Evolutionary conservation across 805 yeast genomes (phyloP).

Genomic region (Saccharomycopsis fodiens): DNA sequence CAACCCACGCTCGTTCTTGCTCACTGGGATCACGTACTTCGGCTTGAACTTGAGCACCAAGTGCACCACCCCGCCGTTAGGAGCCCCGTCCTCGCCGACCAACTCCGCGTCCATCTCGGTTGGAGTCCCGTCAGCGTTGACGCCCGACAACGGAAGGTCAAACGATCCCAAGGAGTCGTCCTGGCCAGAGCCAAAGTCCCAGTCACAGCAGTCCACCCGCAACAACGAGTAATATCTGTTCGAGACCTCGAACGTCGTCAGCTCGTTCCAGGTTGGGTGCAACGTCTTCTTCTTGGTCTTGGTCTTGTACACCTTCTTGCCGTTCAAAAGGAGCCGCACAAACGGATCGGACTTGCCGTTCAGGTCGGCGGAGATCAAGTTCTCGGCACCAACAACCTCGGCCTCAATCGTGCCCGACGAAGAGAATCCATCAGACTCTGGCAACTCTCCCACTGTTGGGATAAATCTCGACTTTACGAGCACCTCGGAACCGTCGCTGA

Average conservation of each 20-base stretch:
- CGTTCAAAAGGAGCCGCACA: constrained; percentile 60
- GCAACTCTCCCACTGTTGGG: constrained; percentile 61
- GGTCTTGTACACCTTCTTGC: constrained; percentile 54
- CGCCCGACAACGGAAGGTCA: constrained; percentile 44
- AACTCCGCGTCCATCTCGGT: constrained; percentile 46
- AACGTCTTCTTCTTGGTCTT: constrained; percentile 80
- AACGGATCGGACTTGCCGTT: constrained; percentile 95
- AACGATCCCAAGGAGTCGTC: constrained; percentile 79
- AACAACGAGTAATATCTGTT: constrained; percentile 58
- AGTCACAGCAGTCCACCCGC: constrained; percentile 60
- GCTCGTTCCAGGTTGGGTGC: constrained; percentile 86
- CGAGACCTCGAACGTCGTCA: constrained; percentile 43
- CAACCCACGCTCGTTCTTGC: constrained; percentile 25
- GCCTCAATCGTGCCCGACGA: constrained; percentile 67
- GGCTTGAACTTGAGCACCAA: constrained; percentile 62
- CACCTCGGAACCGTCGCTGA: constrained; percentile 45
- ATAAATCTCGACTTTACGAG: constrained; percentile 66
- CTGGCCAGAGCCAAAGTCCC: constrained; percentile 88
- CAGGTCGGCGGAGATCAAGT: constrained; percentile 77
- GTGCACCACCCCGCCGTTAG: constrained; percentile 50
- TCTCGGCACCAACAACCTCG: constrained; percentile 54
- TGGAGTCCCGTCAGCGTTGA: constrained; percentile 49
- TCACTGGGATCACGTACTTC: constrained; percentile 47
- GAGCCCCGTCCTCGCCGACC: constrained; percentile 31
- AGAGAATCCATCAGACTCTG: constrained; percentile 65